phyloP scores from a whole-genome alignment of 768 basidiomycete species.

The Calocera cornea region DNA sequence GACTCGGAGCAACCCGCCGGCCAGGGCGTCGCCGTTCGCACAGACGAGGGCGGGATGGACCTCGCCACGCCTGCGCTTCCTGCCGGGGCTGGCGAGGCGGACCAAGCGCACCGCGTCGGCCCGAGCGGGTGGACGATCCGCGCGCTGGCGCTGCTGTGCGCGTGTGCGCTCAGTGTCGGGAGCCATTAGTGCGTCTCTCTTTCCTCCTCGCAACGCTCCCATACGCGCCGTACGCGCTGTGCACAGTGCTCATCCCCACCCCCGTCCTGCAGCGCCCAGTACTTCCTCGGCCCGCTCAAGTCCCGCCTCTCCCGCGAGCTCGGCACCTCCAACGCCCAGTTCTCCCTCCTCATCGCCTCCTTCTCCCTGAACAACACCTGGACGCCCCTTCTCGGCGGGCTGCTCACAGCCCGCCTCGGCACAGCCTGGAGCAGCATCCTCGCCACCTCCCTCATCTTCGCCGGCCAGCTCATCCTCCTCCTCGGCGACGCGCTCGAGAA shows the following conservation, averaged over 20 bases:
- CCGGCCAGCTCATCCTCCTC: slow-evolving; percentile 55
- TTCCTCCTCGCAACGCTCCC: background rate
- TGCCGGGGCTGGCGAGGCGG: no score
- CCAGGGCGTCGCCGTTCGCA: background rate
- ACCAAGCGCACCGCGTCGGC: background rate
- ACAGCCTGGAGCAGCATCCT: slow-evolving; percentile 58
- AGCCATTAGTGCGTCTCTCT: slow-evolving; percentile 50
- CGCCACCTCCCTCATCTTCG: slow-evolving; percentile 58
- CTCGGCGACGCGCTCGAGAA: slow-evolving; percentile 46
- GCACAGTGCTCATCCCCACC: background rate
- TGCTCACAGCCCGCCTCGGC: slow-evolving; percentile 56
- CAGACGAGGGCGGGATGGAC: background rate
- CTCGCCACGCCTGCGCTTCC: background rate
- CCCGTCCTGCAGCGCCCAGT: slow-evolving; percentile 38
- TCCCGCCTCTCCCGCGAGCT: slow-evolving; percentile 52
- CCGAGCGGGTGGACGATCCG: slow-evolving; percentile 30
- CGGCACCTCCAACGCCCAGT: slow-evolving; percentile 63
- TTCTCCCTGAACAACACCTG: slow-evolving; percentile 60
- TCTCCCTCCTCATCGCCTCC: slow-evolving; percentile 62
- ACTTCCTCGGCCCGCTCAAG: slow-evolving; percentile 69
- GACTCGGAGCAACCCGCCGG: background rate
- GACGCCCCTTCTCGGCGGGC: slow-evolving; percentile 67
- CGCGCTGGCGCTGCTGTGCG: slow-evolving; percentile 49
- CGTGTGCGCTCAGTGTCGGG: slow-evolving; percentile 60
- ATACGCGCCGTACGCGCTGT: background rate